phyloP scores from a whole-genome alignment of 768 basidiomycete species.

The Trametes elegans region DNA sequence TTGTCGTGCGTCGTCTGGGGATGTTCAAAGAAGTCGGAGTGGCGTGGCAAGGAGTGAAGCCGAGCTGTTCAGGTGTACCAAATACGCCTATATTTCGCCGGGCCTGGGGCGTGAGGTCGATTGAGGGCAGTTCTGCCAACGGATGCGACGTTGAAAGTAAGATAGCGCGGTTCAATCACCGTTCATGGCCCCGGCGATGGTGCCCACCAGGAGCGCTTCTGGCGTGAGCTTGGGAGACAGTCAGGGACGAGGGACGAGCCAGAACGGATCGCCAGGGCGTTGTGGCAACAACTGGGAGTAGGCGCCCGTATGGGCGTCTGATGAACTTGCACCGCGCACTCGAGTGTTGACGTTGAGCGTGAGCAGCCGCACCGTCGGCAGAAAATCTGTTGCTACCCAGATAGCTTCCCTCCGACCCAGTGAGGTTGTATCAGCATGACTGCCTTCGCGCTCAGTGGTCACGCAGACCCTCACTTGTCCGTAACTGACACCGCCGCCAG shows the following conservation, averaged over 20 bases:
- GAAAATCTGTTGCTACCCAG: conserved; percentile 7
- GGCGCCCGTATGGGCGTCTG: neutral
- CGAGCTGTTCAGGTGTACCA: neutral
- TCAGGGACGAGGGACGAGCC: neutral
- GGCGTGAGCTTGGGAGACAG: neutral
- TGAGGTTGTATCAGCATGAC: conserved; percentile 8
- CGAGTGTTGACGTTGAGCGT: neutral
- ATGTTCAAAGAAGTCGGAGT: neutral
- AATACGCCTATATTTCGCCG: conserved; percentile 7
- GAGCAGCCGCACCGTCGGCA: neutral
- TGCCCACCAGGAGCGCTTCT: neutral
- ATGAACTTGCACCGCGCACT: neutral
- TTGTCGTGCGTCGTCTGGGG: neutral
- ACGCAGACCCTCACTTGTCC: neutral
- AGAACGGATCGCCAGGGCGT: neutral
- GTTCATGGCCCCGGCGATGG: too few species aligned
- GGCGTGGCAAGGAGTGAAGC: neutral
- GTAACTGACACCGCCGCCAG: neutral
- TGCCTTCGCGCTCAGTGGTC: conserved; percentile 1
- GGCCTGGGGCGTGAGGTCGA: too few species aligned
- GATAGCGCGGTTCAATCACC: too few species aligned
- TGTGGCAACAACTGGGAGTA: neutral
- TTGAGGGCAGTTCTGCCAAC: neutral
- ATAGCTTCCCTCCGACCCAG: neutral
- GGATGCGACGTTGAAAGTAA: neutral